phyloP scores from a whole-genome alignment of 495 filamentous ascomycete genomes.

The Xylaria telfairii region DNA sequence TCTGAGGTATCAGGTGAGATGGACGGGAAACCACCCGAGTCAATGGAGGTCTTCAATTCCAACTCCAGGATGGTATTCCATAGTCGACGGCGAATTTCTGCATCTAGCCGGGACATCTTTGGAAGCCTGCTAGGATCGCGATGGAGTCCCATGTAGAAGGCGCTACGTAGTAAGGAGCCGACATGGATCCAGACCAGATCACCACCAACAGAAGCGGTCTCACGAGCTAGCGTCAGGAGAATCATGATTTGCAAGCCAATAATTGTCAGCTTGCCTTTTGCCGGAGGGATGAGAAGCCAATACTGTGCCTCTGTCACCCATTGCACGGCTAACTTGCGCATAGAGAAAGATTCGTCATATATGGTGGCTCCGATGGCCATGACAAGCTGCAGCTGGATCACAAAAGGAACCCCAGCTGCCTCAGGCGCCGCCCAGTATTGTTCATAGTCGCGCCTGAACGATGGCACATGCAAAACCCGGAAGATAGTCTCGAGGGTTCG shows the following conservation, averaged over 20 bases:
- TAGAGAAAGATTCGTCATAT: slow-evolving; percentile 55
- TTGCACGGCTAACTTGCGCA: slow-evolving; percentile 58
- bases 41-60: slow-evolving; percentile 57
- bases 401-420: slow-evolving; percentile 44
- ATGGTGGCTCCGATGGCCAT: slow-evolving; percentile 65
- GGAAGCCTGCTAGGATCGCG: slow-evolving; percentile 57
- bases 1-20: slow-evolving; percentile 54
- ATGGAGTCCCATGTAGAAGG: slow-evolving; percentile 68
- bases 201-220: slow-evolving; percentile 59
- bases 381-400: slow-evolving; percentile 67
- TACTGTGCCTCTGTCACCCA: slow-evolving; percentile 70
- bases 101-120: slow-evolving; percentile 51
- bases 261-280: slow-evolving; percentile 62
- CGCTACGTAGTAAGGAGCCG: slow-evolving; percentile 62
- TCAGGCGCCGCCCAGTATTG: slow-evolving; percentile 43
- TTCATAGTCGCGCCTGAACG: slow-evolving; percentile 59
- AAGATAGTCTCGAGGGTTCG: slow-evolving; percentile 58
- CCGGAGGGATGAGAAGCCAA: slow-evolving; percentile 61
- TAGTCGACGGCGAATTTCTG: slow-evolving; percentile 71
- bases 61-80: slow-evolving; percentile 71
- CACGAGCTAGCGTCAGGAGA: slow-evolving; percentile 64
- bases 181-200: slow-evolving; percentile 66
- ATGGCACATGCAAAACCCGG: slow-evolving; percentile 58
- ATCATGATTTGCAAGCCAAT: slow-evolving; percentile 63
- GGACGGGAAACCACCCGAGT: slow-evolving; percentile 59